Evolutionary conservation across 495 filamentous ascomycete genomes (phyloP), one percentile per base, ranked within the genome.

Genomic region (Penicillium steckii): DNA sequence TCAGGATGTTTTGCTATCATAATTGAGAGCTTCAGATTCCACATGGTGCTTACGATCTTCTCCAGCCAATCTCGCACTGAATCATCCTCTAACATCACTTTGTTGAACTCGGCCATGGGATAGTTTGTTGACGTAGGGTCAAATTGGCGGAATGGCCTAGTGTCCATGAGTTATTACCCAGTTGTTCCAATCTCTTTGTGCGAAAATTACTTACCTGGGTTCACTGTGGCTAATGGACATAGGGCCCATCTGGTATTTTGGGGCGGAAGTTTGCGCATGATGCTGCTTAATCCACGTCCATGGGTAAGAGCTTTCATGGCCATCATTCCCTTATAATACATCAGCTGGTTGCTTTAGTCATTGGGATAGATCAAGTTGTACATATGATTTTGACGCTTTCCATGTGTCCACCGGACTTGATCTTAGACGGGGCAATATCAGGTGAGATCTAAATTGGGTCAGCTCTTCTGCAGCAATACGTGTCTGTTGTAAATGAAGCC

Each of bases 41-140:
- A 12, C 6, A 52, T 27, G 40, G 66, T 71, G n/a, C 72, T 66
- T 62, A 77, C 87, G 47, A 92, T 86, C 8, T 80, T 73, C 6
- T 69, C 49, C 10, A 82, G 73, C 81, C 85, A 87, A 23, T 77
- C 58, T 15, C 62, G 68, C 7, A 88, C 67, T 15, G 79, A 82
- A 18, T 70, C 47, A 21, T 81, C 76, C 27, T 68, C 63, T 22
- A 65, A 60, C 82, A 90, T 89, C 23, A 91, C 80, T 1, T 74
- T 66, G 4, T 76, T 60, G 59, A 84, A 90, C 2, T 66, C 43
- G 2, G 89, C 76, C 3, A 69, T 73, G 0, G 88, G 87, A 12
- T 58, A 68, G 8, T 13, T 10, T 68, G 72, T 3, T 0, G 8
- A n/a, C 18, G 13, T 8, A 9, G 40, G 40, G 8, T 33, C 19